Base-by-base conservation (phyloP, 2,329 filamentous ascomycete genomes). In the Colletotrichum truncatum region DNA sequence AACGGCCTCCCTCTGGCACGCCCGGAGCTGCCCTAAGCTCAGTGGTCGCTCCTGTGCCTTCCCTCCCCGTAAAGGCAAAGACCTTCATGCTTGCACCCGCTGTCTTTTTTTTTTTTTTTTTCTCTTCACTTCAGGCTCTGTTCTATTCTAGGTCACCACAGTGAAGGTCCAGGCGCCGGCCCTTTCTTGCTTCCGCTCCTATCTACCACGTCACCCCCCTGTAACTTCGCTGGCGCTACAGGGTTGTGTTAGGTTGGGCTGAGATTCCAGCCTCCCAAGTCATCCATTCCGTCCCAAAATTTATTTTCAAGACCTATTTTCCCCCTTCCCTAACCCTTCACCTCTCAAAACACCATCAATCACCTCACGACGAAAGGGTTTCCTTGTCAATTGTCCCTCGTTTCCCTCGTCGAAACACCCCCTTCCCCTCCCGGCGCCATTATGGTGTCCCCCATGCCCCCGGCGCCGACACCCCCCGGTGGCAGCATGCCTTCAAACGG, bases 391-490 rank as follows among this genome's bases (percentile, higher is more conserved):
- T 66, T 61, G 32, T 55, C 63, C 53, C 32, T 63, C 52, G 45
- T 63, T 68, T 59, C 46, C 52, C 54, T 68, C 48, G 52, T 59
- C 62, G 51, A 53, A 53, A 30, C 61, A 53, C 52, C 12, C 39
- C 38, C 25, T 55, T 26, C 36, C 54, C 38, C 51, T 8, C 39
- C 43, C 65, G 53, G 45, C 57, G 57, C 64, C 55, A 53, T 66
- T 65, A 77, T 81, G 72, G 79, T 81, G 59, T 66, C 64, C 38
- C 64, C 64, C 71, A 77, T 86, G 70, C 83, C 83, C 56, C 81
- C 84, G 66, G 85, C 85, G 63, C 84, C 84, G 63, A 85, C 82
- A 72, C 81, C 80, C 67, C 81, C 81, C 54, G 75, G 74, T 70
- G 75, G 76, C 70, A 67, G 53, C 36, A 74, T 77, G 74, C 75